Conservation (phyloP, 164 flowering plant genomes). For the Hamamelis virginiana region DNA sequence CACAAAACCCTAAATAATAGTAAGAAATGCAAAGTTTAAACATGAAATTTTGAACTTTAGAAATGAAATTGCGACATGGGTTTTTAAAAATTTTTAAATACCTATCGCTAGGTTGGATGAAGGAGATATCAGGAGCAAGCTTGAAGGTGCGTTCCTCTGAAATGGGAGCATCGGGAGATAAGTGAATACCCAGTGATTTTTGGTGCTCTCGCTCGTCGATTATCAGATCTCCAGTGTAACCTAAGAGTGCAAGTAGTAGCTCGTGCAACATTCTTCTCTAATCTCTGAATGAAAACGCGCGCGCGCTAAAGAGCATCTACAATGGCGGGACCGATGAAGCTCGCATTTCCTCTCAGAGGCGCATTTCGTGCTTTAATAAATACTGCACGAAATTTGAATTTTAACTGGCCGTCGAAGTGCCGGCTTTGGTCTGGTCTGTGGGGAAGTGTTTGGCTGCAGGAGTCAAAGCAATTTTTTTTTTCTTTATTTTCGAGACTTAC, state of each 20-base stretch:
- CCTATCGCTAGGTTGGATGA: conserved; percentile 77
- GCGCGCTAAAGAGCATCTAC: neutral
- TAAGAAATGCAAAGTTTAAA: neutral
- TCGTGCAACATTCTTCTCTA: conserved; percentile 67
- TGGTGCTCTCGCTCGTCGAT: conserved; percentile 72
- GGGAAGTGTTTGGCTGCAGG: neutral
- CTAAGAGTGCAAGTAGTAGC: conserved; percentile 68
- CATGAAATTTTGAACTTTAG: neutral
- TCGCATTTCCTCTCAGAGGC: too few relatives aligned
- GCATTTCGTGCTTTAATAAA: too few relatives aligned
- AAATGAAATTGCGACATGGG: neutral
- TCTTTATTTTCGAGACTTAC: too few relatives aligned
- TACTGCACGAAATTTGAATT: neutral
- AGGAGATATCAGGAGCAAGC: conserved; percentile 85
- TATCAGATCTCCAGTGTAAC: conserved; percentile 96
- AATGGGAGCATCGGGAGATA: conserved; percentile 44
- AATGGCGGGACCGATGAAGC: conserved; percentile 11
- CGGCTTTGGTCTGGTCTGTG: neutral
- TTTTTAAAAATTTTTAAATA: conserved; percentile 5
- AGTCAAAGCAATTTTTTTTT: too few relatives aligned
- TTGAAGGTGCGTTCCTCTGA: conserved; percentile 67
- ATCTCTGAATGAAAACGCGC: neutral
- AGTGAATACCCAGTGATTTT: conserved; percentile 34
- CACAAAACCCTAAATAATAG: neutral
- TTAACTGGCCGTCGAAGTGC: neutral